Base-by-base conservation (phyloP, 2,329 filamentous ascomycete species). In the Verticillium isaacii region DNA sequence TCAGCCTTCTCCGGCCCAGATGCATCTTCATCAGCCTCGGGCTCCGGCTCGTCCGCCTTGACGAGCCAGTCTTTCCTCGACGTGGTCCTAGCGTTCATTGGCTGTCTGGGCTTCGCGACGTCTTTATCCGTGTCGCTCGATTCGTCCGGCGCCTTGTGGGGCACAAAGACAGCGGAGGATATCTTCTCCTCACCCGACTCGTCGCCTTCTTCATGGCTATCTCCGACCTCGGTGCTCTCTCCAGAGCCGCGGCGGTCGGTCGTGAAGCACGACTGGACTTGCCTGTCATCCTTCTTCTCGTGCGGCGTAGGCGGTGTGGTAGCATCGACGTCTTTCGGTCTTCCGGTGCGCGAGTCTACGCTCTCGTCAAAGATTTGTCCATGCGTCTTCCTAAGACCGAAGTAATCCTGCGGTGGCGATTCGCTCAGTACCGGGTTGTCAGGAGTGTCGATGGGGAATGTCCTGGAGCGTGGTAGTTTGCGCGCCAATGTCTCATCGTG, bases 171-270 rank as follows among this genome's bases (percentile, higher is more conserved):
- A 29, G 91, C 91, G 36, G 90, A 94, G n/a, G 90, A 92, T 65
- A 95, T 93, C 74, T 94, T 91, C 73, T 95, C 91, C 72, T 91
- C 88, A 62, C 91, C 89, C 15, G 90, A 93, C 62, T 86, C 83
- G 50, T 86, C 83, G 19, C 77, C 80, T 56, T 85, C 81, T 64
- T 82, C 79, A 57, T 73, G 72, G 56, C 71, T 73, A 58, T 77
- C 75, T 57, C 75, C 71, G 64, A 66, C 68, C 41, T 77, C 77
- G 58, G 73, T 73, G 62, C 72, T 76, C 64, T 73, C 75, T 67
- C 71, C 74, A 61, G 78, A 79, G 59, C 73, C 68, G 58, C 75
- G 74, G 62, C 73, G 73, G 60, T 64, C 45, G 50, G 71, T 65
- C 34, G 62, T 36, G 14, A 66, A 56, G 15, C 54, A 34, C 14